A percentile compares a stretch with the other conserved stretches of the same genome.
phyloP scores from a whole-genome alignment of 108 stramenopile genomes.

The Cyclotella atomus region DNA sequence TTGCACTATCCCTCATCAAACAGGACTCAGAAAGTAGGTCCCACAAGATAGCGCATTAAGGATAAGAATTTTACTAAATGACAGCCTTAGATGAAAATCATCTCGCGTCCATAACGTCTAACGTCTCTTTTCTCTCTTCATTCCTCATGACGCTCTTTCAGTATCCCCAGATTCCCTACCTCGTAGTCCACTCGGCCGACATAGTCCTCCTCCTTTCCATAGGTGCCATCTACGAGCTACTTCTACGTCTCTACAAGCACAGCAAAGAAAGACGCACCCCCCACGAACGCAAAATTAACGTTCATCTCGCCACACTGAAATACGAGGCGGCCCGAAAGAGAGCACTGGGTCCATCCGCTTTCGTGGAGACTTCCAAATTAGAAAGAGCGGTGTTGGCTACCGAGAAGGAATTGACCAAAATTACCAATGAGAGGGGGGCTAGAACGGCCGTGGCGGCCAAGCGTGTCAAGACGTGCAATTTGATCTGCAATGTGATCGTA shows the following conservation, averaged over 20 bases:
- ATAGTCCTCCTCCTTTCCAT: slow-evolving; percentile 64
- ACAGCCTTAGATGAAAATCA: too few species aligned
- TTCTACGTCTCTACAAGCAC: slow-evolving; percentile 49
- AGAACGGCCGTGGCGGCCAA: slow-evolving; percentile 43
- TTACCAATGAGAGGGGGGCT: slow-evolving; percentile 43
- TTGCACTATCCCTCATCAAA: too few species aligned
- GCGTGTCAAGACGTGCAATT: slow-evolving; percentile 44
- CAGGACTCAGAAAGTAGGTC: too few species aligned
- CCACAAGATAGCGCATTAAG: too few species aligned
- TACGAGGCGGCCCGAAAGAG: slow-evolving; percentile 62
- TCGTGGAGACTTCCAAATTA: slow-evolving; percentile 84
- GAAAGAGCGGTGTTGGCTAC: slow-evolving; percentile 73
- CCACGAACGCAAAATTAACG: slow-evolving; percentile 48
- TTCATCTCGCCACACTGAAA: slow-evolving; percentile 52
- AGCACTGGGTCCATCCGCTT: slow-evolving; percentile 69
- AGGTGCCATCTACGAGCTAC: slow-evolving; percentile 60
- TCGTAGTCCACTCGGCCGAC: slow-evolving; percentile 55
- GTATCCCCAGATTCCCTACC: slow-evolving; percentile 41
- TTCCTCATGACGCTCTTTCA: slow-evolving; percentile 37
- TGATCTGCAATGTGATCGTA: slow-evolving; percentile 41
- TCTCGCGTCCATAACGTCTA: too few species aligned
- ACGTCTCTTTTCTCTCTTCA: too few species aligned
- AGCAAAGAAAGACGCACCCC: slow-evolving; percentile 48
- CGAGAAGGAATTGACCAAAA: slow-evolving; percentile 60
- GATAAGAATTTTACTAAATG: too few species aligned